Evolutionary conservation across 495 filamentous ascomycete species (phyloP).

Genomic region (Trichocladium uniseriatum): DNA sequence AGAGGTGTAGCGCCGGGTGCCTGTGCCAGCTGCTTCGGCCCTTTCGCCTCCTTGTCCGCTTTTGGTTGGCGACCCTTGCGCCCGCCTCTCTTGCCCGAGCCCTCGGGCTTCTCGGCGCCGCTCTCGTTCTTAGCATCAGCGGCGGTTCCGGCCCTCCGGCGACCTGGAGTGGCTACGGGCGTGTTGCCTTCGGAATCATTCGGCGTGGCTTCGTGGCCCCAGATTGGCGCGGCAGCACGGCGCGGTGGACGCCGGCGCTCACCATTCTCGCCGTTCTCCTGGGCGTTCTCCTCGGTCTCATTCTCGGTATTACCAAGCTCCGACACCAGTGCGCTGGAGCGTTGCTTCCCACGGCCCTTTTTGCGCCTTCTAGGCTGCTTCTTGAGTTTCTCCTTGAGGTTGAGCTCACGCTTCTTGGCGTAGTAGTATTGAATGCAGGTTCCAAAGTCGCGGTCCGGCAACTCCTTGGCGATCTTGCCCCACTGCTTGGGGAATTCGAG

Average conservation of each 20-base stretch:
- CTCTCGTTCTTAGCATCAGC: slow-evolving; percentile 39
- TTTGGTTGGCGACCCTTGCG: slow-evolving; percentile 39
- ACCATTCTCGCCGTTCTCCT: slow-evolving; percentile 42
- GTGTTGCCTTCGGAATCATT: slow-evolving; percentile 48
- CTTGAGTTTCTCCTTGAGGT: slow-evolving; percentile 78
- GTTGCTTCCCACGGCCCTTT: slow-evolving; percentile 50
- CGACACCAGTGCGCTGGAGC: slow-evolving; percentile 67
- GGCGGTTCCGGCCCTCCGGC: slow-evolving; percentile 39
- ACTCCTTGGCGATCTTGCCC: slow-evolving; percentile 70
- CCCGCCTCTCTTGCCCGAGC: slow-evolving; percentile 33
- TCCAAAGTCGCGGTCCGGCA: slow-evolving; percentile 65
- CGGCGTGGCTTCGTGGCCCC: slow-evolving; percentile 36
- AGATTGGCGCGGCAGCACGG: slow-evolving; percentile 47
- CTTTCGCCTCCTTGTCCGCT: slow-evolving; percentile 30
- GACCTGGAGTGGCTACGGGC: slow-evolving; percentile 37
- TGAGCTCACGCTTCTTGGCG: slow-evolving; percentile 75
- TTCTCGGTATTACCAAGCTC: slow-evolving; percentile 56
- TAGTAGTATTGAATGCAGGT: slow-evolving; percentile 95
- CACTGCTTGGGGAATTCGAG: slow-evolving; percentile 82
- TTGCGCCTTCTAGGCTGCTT: slow-evolving; percentile 58
- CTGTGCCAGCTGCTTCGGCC: slow-evolving; percentile 22
- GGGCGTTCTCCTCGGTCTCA: slow-evolving; percentile 40
- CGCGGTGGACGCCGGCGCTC: slow-evolving; percentile 41
- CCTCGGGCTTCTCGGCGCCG: slow-evolving; percentile 45
- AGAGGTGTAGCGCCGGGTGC: slow-evolving; percentile 36